Evolutionary conservation across 169 alveolate species (phyloP).

Genomic region (Plasmodium vinckei): DNA sequence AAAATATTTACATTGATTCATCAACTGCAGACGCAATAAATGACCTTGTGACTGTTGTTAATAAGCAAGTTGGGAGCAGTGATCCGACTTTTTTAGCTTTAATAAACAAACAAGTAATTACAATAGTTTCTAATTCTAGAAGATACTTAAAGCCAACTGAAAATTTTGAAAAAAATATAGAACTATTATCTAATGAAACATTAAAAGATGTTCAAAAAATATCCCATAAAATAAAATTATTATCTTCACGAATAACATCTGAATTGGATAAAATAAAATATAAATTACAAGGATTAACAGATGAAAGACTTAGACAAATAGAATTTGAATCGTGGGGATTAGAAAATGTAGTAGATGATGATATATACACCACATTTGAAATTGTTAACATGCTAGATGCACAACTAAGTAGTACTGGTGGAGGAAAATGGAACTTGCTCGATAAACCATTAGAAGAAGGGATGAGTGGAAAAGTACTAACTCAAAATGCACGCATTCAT

Average conservation of each 20-base stretch:
- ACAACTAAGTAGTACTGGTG: conserved; percentile 12
- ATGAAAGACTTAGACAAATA: conserved; percentile 64
- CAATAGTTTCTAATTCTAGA: conserved; percentile 69
- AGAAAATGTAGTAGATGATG: conserved; percentile 4
- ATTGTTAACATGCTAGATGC: conserved; percentile 42
- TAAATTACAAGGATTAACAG: conserved; percentile 45
- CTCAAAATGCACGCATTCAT: conserved; percentile 73
- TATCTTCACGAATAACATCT: conserved; percentile 62
- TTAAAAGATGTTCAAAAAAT: conserved; percentile 72
- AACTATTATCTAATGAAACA: conserved; percentile 67
- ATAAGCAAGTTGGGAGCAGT: conserved; percentile 68
- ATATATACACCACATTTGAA: conserved; percentile 45
- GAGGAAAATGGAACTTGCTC: conserved; percentile 76
- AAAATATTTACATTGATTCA: conserved; percentile 60
- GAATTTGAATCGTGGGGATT: conserved; percentile 69
- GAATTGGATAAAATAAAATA: conserved; percentile 67
- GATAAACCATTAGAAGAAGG: conserved; percentile 74
- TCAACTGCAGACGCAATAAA: conserved; percentile 74
- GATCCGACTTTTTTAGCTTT: conserved; percentile 72
- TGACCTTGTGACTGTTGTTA: conserved; percentile 56
- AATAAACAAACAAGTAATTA: conserved; percentile 59
- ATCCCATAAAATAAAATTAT: conserved; percentile 47
- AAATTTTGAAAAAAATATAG: conserved; percentile 67
- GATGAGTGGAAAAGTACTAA: conserved; percentile 32
- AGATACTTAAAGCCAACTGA: conserved; percentile 73